These are phyloP conservation scores for Pseudogymnoascus sp. DNA, from an alignment of 2,329 filamentous ascomycete species.

Conservation along the genomic window DNA sequence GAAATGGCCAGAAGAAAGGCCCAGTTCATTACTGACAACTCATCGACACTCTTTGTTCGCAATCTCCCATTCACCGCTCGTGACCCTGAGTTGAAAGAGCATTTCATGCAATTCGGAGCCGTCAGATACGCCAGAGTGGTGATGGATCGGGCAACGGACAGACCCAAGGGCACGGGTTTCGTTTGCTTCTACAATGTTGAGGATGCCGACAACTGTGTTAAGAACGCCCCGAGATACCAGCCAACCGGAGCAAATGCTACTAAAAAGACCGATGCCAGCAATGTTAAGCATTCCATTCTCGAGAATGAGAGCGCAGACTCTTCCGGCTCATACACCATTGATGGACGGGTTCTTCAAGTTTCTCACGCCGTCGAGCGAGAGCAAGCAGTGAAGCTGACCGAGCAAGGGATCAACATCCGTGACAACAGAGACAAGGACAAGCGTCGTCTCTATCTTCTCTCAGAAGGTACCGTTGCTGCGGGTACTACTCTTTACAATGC, in stretches of 20 bases:
- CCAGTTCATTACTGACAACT: constrained; percentile 50
- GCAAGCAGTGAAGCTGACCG: constrained; percentile 68
- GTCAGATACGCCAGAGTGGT: constrained; percentile 88
- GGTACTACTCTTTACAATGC: constrained; percentile 69
- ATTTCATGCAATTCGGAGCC: constrained; percentile 83
- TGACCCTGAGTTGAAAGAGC: constrained; percentile 72
- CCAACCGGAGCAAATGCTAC: constrained; percentile 30
- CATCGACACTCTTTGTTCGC: constrained; percentile 79
- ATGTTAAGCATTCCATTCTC: constrained; percentile 69
- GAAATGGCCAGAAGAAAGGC: constrained; percentile 30
- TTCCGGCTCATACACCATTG: constrained; percentile 78
- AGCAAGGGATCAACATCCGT: constrained; percentile 54
- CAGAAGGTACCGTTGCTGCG: constrained; percentile 74
- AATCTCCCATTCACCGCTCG: constrained; percentile 86
- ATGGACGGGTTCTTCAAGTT: constrained; percentile 79
- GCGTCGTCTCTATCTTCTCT: constrained; percentile 77
- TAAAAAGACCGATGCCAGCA: constrained; percentile 28
- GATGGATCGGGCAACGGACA: constrained; percentile 74
- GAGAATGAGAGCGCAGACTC: constrained; percentile 79
- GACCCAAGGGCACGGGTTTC: constrained; percentile 86
- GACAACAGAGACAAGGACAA: constrained; percentile 75
- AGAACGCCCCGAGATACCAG: constrained; percentile 57
- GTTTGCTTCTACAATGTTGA: constrained; percentile 79
- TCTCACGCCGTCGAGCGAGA: constrained; percentile 76
- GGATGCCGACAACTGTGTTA: constrained; percentile 70